Evolutionary conservation across 306 rosid species (phyloP), one percentile per base, ranked within the genome.

Genomic region (Lathyrus aphaca): DNA sequence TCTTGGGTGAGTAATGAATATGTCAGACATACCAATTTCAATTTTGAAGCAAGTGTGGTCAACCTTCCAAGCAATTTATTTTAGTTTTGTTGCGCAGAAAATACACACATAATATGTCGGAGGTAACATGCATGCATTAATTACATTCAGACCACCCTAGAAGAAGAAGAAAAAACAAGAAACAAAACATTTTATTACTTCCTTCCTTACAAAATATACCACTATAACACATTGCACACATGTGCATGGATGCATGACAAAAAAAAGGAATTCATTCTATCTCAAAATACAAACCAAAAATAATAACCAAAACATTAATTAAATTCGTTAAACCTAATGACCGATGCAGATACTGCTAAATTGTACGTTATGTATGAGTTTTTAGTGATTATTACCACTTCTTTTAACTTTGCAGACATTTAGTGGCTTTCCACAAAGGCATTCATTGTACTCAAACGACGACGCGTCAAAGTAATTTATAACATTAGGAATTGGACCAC

Each of bases 361-460:
- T 25, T 25, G 35, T 30, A 30, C 1, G 9, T 6, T 30, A 30
- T 5, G 9, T 6, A 0, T 32, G 38, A 32, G 8, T 32, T 32
- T 32, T 6, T 32, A 32, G 2, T 6, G 2, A 2, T 32, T 32
- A 32, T 32, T 32, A 32, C 0, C 38, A 0, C 29, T 25, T 25
- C 3, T 4, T 25, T 27, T n/a, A n/a, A n/a, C n/a, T n/a, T 27
- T 56, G 69, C 97, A 92, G 66, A 85, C 35, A 78, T 84, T 82
- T 16, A 92, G 83, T 19, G 98, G 96, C 84, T 86, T 89, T 63
- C 96, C 98, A 40, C 98, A 92, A 0, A 89, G 80, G 49, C 98
- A 92, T 58, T 77, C 86, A 17, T 92, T 92, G 85, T 45, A 79
- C 11, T 19, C 69, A 72, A 92, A 86, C 13, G 95, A 89, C 23